These are phyloP conservation scores for Dipodascopsis uninucleata DNA, from an alignment of 805 yeast species.

Conservation along the genomic window DNA sequence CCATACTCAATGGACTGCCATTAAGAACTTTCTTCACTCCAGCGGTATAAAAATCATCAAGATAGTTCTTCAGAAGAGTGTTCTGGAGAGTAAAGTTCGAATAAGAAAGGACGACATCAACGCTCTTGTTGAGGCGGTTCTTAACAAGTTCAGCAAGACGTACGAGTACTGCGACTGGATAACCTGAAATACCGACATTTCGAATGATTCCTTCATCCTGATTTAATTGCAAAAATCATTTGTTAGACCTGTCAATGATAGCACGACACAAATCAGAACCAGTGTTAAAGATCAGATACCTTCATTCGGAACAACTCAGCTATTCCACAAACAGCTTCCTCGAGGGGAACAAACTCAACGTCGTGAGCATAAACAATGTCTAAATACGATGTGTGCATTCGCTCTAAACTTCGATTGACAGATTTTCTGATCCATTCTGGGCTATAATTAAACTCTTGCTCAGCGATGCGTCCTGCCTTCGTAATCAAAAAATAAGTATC, in stretches of 20 bases:
- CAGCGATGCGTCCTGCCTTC: constrained; percentile 74
- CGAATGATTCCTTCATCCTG: constrained; percentile 53
- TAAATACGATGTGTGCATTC: constrained; percentile 64
- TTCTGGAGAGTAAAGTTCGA: constrained; percentile 82
- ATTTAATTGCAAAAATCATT: neutral
- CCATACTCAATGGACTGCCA: constrained; percentile 88
- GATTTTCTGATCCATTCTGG: constrained; percentile 57
- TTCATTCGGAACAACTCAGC: constrained; percentile 57
- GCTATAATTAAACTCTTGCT: constrained; percentile 72
- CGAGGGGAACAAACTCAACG: constrained; percentile 68
- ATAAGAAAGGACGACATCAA: constrained; percentile 76
- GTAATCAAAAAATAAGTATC: constrained; percentile 69
- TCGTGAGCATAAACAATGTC: constrained; percentile 88
- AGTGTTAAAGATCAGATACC: too few species aligned
- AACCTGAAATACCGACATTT: constrained; percentile 79
- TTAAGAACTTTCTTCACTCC: constrained; percentile 60
- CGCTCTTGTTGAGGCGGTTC: constrained; percentile 49
- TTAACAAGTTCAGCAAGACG: constrained; percentile 44
- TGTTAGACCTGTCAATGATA: too few species aligned
- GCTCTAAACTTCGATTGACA: constrained; percentile 59
- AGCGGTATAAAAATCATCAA: constrained; percentile 52
- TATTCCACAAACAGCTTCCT: constrained; percentile 59
- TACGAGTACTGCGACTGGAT: constrained; percentile 69
- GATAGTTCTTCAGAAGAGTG: constrained; percentile 46
- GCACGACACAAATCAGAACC: too few species aligned